Evolutionary conservation across 1,139 yeast species (phyloP).

Genomic region (Sugiyamaella japonica): DNA sequence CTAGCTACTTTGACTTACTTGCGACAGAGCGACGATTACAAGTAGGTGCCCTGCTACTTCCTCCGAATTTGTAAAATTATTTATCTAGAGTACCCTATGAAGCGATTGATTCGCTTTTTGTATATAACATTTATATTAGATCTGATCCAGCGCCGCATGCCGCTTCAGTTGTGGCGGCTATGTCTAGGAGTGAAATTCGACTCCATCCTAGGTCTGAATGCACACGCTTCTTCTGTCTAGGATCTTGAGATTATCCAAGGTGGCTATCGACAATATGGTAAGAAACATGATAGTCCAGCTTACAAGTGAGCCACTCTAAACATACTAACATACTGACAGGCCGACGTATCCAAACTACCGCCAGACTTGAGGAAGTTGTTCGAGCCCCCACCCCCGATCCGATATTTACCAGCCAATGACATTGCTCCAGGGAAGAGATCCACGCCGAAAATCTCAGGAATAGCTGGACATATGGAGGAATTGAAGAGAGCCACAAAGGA

Average conservation of each 20-base stretch:
- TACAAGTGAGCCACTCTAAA: no score
- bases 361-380: slow-evolving; percentile 64
- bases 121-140: no score
- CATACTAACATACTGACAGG: slow-evolving; percentile 24
- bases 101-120: no score
- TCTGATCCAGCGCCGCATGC: no score
- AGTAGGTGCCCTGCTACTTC: slow-evolving; percentile 68
- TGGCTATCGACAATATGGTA: not conserved
- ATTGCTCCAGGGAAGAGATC: slow-evolving; percentile 52
- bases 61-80: slow-evolving; percentile 56
- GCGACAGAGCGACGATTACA: slow-evolving; percentile 78
- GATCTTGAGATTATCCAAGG: no score
- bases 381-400: slow-evolving; percentile 67
- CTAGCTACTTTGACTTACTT: slow-evolving; percentile 67
- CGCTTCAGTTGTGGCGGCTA: no score
- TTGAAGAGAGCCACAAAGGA: slow-evolving; percentile 44
- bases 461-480: slow-evolving; percentile 45
- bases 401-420: slow-evolving; percentile 56
- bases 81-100: not conserved
- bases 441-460: slow-evolving; percentile 54
- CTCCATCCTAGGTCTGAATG: no score
- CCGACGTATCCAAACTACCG: slow-evolving; percentile 58
- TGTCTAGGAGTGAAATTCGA: no score
- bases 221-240: no score
- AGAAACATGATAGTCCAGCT: not conserved